Conservation (phyloP, 2,329 filamentous ascomycete species). For the Alternaria angustiovoidea region DNA sequence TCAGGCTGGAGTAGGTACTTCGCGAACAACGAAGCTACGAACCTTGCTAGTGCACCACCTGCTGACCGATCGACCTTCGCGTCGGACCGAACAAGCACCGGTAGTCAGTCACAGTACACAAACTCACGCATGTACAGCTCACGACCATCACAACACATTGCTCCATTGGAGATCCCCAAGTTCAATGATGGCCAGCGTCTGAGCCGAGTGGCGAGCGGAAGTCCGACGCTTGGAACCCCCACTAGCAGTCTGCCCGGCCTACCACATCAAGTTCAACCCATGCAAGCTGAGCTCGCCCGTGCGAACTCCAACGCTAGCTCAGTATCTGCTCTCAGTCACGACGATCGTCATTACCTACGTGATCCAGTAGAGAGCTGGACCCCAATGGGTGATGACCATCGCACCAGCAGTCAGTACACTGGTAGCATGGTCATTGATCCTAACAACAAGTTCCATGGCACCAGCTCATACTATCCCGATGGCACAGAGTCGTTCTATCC, state of each 20-base stretch:
- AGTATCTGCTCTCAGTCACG: constrained; percentile 41
- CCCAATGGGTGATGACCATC: constrained; percentile 45
- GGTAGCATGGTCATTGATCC: constrained; percentile 50
- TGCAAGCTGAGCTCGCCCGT: constrained; percentile 50
- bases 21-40: constrained; percentile 72
- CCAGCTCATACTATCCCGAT: constrained; percentile 57
- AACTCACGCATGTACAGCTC: constrained; percentile 61
- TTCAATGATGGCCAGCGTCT: constrained; percentile 66
- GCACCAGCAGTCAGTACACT: constrained; percentile 56
- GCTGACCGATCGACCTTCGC: constrained; percentile 57
- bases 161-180: constrained; percentile 65
- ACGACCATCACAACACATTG: constrained; percentile 73
- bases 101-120: constrained; percentile 58
- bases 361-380: constrained; percentile 49
- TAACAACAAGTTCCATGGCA: constrained; percentile 60
- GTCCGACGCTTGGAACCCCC: constrained; percentile 72
- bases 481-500: constrained; percentile 47
- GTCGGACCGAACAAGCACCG: constrained; percentile 50
- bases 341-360: constrained; percentile 42
- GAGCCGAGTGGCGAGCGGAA: constrained; percentile 72
- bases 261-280: constrained; percentile 41
- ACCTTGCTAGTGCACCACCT: constrained; percentile 67
- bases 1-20: constrained; percentile 83
- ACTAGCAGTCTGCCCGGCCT: constrained; percentile 54
- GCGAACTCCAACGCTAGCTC: constrained; percentile 49